These are phyloP conservation scores for Entomortierella parvispora DNA, from an alignment of 192 early-diverging fungal genomes.

Conservation along the genomic window DNA sequence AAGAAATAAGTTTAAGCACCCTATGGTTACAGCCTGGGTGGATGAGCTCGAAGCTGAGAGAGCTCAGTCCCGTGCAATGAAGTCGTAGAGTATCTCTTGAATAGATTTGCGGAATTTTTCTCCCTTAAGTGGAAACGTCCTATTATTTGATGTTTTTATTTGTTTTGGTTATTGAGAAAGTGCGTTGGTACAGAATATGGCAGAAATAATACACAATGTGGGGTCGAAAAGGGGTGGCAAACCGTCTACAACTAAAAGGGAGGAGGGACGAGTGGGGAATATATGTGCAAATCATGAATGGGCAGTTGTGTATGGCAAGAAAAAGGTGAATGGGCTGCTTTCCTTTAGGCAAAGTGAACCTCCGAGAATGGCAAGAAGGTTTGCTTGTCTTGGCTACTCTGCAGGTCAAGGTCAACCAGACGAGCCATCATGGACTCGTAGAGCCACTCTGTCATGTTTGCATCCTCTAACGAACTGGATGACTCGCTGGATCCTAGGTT, in stretches of 20 bases:
- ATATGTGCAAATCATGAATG: no score
- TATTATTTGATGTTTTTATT: no score
- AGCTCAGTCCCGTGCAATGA: conserved; percentile 43
- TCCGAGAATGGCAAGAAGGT: conserved; percentile 15
- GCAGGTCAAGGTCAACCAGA: conserved; percentile 24
- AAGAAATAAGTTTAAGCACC: conserved; percentile 83
- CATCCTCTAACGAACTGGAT: conserved; percentile 7
- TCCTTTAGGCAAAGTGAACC: conserved; percentile 14
- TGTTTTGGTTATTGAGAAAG: no score
- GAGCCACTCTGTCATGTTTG: conserved; percentile 35
- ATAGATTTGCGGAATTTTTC: no score
- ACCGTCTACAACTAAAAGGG: no score
- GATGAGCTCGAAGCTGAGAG: conserved; percentile 78
- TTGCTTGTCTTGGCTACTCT: conserved; percentile 9
- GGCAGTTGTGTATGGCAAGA: no score
- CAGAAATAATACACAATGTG: no score
- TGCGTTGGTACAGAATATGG: no score
- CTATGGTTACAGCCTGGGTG: conserved; percentile 83
- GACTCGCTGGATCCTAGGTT: neutral
- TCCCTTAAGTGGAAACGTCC: no score
- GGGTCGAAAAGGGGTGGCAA: no score
- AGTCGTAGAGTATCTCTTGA: conserved; percentile 9
- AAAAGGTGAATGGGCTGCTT: no score
- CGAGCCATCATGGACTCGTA: conserved; percentile 36
- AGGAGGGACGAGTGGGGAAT: no score